These are phyloP conservation scores for Pholiota conissans DNA, from an alignment of 768 basidiomycete species.

Conservation along the genomic window DNA sequence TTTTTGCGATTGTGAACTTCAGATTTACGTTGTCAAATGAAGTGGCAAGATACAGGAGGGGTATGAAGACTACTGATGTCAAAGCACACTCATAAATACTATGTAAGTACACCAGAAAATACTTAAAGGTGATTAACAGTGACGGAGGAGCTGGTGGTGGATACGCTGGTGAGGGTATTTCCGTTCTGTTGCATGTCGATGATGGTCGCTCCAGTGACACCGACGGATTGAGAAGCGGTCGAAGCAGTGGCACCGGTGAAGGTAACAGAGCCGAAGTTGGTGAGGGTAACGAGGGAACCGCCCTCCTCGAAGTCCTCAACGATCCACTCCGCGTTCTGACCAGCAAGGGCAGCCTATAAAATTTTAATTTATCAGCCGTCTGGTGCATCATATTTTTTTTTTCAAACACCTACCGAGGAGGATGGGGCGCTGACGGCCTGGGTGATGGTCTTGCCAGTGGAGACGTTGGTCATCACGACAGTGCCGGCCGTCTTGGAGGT, in stretches of 20 bases:
- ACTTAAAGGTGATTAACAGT: conserved; percentile 8
- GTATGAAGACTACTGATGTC: neutral
- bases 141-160: conserved; percentile 8
- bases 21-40: neutral
- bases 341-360: conserved; percentile 15
- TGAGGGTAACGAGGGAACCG: conserved; percentile 15
- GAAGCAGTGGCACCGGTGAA: conserved; percentile 19
- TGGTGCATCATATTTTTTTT: neutral
- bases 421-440: conserved; percentile 19
- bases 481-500: conserved; percentile 18
- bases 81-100: neutral
- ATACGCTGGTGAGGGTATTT: conserved; percentile 12
- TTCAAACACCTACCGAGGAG: conserved; percentile 6
- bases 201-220: conserved; percentile 14
- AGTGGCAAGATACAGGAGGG: too few relatives aligned
- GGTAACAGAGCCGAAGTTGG: conserved; percentile 21
- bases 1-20: neutral
- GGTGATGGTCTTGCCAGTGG: conserved; percentile 18
- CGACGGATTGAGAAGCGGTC: conserved; percentile 8
- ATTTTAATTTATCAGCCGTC: neutral
- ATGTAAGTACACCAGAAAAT: neutral
- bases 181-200: conserved; percentile 18
- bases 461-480: conserved; percentile 15
- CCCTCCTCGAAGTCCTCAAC: conserved; percentile 22
- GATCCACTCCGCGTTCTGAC: conserved; percentile 22